phyloP scores from a whole-genome alignment of 441 rosid species.

The Syzygium malaccense region DNA sequence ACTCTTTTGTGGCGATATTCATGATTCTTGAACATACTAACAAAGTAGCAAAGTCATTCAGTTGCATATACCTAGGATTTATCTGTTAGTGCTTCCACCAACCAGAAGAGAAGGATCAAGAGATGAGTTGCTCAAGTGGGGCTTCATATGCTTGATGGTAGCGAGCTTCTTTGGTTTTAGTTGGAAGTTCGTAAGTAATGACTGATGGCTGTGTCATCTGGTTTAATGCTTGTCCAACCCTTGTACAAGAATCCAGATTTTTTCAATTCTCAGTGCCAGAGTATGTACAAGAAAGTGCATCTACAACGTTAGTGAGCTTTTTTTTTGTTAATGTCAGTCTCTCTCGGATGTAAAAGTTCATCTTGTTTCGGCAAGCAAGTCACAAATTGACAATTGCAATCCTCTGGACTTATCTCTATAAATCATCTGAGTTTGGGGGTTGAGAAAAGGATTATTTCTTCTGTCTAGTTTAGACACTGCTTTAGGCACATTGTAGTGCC shows the following conservation, averaged over 20 bases:
- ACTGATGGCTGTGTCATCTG: not conserved
- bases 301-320: not conserved
- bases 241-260: not conserved
- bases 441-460: not conserved
- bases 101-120: constrained; percentile 38
- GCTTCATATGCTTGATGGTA: constrained; percentile 36
- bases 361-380: not conserved
- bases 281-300: not conserved
- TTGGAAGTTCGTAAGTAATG: not conserved
- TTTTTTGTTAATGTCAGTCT: not conserved
- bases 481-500: not conserved
- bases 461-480: not conserved
- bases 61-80: not conserved
- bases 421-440: not conserved
- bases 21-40: not conserved
- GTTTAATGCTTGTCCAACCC: not conserved
- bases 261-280: not conserved
- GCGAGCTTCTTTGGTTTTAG: constrained; percentile 34
- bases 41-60: not conserved
- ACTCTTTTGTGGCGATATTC: not conserved
- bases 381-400: not conserved
- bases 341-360: not conserved
- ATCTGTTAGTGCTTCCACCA: constrained; percentile 68
- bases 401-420: fast-evolving
- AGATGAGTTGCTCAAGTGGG: constrained; percentile 52